Percentiles rank a stretch among this genome's conserved stretches.
Evolutionary conservation across 345 rosid species (phyloP).

Genomic region (Citrus glauca): DNA sequence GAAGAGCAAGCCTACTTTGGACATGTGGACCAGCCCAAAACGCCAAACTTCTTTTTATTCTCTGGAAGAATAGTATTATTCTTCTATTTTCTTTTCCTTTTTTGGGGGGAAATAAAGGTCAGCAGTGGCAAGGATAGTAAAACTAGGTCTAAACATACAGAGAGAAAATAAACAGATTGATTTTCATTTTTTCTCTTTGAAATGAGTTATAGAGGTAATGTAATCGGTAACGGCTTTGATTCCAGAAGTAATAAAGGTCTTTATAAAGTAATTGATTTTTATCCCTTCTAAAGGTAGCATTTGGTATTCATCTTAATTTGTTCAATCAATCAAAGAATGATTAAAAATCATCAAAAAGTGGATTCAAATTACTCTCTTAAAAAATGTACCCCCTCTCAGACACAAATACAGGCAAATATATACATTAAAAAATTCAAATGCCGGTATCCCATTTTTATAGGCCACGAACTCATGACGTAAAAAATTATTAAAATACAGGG

Average conservation of each 20-base stretch:
- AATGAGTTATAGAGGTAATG: neutral
- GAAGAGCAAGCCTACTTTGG: neutral
- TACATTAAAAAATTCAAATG: too few species aligned
- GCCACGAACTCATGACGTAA: too few species aligned
- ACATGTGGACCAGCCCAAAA: neutral
- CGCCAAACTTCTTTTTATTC: neutral
- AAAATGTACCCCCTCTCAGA: neutral
- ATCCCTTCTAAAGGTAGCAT: too few species aligned
- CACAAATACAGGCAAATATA: too few species aligned
- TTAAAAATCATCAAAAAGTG: neutral
- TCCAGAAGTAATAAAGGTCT: neutral
- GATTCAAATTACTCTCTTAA: neutral
- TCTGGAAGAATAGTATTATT: too few species aligned
- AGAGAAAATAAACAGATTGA: too few species aligned
- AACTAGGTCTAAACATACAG: too few species aligned
- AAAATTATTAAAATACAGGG: too few species aligned
- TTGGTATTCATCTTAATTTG: neutral
- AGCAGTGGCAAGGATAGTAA: too few species aligned
- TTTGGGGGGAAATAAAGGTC: too few species aligned
- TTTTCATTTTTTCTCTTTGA: neutral
- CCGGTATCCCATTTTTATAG: too few species aligned
- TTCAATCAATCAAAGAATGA: neutral
- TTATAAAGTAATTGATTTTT: neutral
- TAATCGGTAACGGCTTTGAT: neutral
- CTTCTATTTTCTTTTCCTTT: too few species aligned